Evolutionary conservation across 2,329 filamentous ascomycete species (phyloP).

Genomic region (Botrytis fragariae): DNA sequence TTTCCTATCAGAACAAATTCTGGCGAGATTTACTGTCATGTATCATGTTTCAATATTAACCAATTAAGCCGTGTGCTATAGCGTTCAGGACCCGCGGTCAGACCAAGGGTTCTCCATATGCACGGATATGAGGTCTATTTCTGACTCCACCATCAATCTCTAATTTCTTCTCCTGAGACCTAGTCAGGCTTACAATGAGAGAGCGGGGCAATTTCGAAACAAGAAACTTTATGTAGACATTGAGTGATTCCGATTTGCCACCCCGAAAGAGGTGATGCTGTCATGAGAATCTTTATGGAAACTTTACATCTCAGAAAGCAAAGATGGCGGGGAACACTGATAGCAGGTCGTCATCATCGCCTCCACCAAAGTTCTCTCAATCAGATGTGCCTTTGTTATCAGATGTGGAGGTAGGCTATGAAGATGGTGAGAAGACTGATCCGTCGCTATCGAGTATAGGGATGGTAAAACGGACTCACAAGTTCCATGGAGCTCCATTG

Average conservation of each 20-base stretch:
- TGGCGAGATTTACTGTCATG: neutral
- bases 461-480: neutral
- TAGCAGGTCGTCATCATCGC: neutral
- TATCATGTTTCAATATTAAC: neutral
- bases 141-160: conserved; percentile 18
- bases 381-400: conserved; percentile 5
- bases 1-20: neutral
- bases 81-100: neutral
- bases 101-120: conserved; percentile 4
- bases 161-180: conserved; percentile 22
- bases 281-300: neutral
- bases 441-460: neutral
- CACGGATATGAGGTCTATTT: conserved; percentile 11
- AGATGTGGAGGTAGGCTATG: neutral
- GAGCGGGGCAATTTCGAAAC: neutral
- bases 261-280: neutral
- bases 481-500: neutral
- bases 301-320: neutral
- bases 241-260: neutral
- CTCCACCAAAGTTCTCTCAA: neutral
- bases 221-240: neutral
- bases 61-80: neutral
- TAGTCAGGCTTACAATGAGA: neutral
- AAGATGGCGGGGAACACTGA: conserved; percentile 6
- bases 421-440: neutral